Evolutionary conservation across 2,329 filamentous ascomycete genomes (phyloP), one percentile per base, ranked within the genome.

Genomic region (Remersonia thermophila): DNA sequence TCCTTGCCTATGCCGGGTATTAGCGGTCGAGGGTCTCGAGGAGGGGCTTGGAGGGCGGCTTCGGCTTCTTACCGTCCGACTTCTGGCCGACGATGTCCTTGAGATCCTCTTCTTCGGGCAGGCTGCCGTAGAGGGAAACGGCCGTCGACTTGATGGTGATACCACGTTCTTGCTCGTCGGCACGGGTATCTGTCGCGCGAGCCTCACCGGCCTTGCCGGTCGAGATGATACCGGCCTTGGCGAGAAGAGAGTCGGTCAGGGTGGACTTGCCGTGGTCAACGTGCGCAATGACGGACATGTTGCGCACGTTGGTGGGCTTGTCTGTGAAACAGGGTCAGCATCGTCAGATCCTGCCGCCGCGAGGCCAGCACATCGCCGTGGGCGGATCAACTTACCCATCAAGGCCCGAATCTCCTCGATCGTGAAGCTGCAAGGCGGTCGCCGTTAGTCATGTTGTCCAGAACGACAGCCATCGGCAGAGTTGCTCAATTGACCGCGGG

Each of bases 181-280:
- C 70, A 69, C 91, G 83, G 49, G 91, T 98, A 69, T 98, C 91
- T 57, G 87, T 98, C 63, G 89, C 93, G 67, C 91, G 82, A 52
- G 81, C 79, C 63, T 93, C 85, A 67, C 91, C 91, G 56, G 91
- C 91, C 73, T 96, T 96, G 57, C 85, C 85, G 55, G 85, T 83
- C 55, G 91, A 96, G 63, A 98, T 95, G 62, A 98, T 98, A 89
- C 91, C 91, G 59, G 89, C 89, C 72, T 93, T 91, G 72, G 93
- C 86, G 62, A 98, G 83, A 52, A 98, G 84, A 57, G 91, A 96
- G 71, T 98, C 91, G 79, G 89, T 95, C 58, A 98, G 78, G 63
- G 91, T 98, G 56, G 91, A 98, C 72, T 98, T 98, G 74, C 91
- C 91, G 79, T 98, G 91, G 70, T 98, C 91, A 80, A 98, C 87